Base-by-base conservation (phyloP, 2,329 filamentous ascomycete genomes). In the Colletotrichum coccodes region DNA sequence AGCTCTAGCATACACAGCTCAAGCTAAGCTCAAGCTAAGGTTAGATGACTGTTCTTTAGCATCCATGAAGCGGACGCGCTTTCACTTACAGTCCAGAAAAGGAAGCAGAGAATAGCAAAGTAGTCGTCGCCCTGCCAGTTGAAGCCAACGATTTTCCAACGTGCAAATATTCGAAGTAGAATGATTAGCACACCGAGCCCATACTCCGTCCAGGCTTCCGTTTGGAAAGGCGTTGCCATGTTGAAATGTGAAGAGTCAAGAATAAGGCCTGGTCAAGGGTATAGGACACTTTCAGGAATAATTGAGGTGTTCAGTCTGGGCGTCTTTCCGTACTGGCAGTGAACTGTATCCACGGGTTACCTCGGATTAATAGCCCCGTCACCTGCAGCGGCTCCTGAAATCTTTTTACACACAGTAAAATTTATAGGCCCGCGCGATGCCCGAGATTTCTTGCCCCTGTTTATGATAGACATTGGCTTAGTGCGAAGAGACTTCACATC, bases 141-240 rank as follows among this genome's bases (percentile, higher is more conserved):
- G 64, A 80, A 72, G 1, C 82, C 81, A 4, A 84, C 79, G 7
- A 77, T 71, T 60, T 76, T 81, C 72, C 76, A 77, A 38, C 82
- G 73, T 3, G 80, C 78, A 67, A 78, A 79, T 65, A 81, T 79
- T 16, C 82, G 79, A 6, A 81, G 65, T 3, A 82, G 68, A 4
- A 84, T 69, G 3, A 84, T 70, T 8, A 77, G 1, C 2, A 78
- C 70, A 2, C 82, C 82, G 32, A 84, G 72, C 1, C 75, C 78
- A 54, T 83, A 84, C 62, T 84, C 83, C 18, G 75, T 75, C 82
- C 82, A 84, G 9, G 80, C 80, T 70, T 84, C 82, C 3, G 73
- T 76, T 65, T 82, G 79, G 63, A 84, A 84, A 3, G 82, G 81
- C 5, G 79, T 82, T n/a, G 76, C 75, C 12, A 71, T 46, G 73